Evolutionary conservation across 2,329 filamentous ascomycete species (phyloP), one percentile per base, ranked within the genome.

Genomic region (Colletotrichum sidae): DNA sequence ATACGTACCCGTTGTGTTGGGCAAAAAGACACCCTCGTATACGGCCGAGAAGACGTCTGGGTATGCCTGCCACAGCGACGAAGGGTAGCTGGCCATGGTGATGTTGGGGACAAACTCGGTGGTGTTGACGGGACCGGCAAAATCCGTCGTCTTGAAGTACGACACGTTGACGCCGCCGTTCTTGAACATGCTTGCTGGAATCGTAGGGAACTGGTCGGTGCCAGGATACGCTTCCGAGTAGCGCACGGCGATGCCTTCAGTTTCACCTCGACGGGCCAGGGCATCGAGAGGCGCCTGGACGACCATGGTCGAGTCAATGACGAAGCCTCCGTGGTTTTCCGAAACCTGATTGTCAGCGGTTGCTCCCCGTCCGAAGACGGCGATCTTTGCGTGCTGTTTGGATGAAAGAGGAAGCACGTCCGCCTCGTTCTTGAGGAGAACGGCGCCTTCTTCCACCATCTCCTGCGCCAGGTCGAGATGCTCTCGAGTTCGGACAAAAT

Each of bases 341-440:
- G 72, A 72, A 6, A 70, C 69, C 2, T 72, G 57, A 9, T 70
- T 75, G 51, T 81, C 83, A 9, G 84, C 77, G 61, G 86, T 86
- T 9, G 84, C 84, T 3, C 84, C 85, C 58, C 87, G 85, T 13
- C 86, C 78, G 11, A 84, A 80, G 11, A 84, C 76, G 0, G 49
- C 57, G n/a, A 60, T 54, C 13, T 54, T 60, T 6, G 34, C 33
- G 34, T 68, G 63, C 37, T 79, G 77, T 51, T 33, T 0, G 86
- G 73, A 0, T 88, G 89, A 0, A 91, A 78, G 2, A 87, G 74
- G 15, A 78, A 78, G 5, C 80, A 80, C 34, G 88, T 11, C 39
- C 34, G 38, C 2, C 0, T 52, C 82, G 66, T 92, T 92, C 77
- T 91, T 90, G 51, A 91, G 78, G 0, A 60, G 57, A 8, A 60